Evolutionary conservation across 2,329 filamentous ascomycete species (phyloP), one percentile per base, ranked within the genome.

Genomic region (Diaporthe batatas): DNA sequence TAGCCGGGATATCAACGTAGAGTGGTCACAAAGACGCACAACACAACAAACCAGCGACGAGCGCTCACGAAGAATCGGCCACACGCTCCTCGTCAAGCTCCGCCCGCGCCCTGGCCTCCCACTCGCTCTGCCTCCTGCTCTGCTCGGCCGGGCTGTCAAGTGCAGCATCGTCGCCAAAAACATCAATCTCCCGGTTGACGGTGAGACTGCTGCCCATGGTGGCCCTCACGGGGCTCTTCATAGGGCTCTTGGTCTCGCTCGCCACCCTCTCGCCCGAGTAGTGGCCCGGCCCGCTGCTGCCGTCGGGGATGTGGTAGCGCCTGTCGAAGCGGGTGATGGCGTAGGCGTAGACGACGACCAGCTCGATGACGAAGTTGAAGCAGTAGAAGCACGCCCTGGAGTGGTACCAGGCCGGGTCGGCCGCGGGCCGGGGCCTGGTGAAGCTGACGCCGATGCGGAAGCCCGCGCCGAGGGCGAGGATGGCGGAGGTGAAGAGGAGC

Each of bases 321-420:
- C 87, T 86, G 80, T 97, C 95, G 74, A 96, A 91, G 42, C 94
- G 88, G 25, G 87, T 81, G 21, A 92, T 78, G 0, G 91, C 87
- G 81, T 93, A 96, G 11, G 91, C 83, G 69, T 86, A 88, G 6
- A 96, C 86, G 49, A 94, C 90, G 32, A 92, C 79, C 53, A 95
- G 83, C 82, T 97, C 95, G 49, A 95, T 85, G 21, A 84, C 84
- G 79, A 93, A 97, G 83, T 94, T 93, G 84, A 96, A 93, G 79
- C 91, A 83, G 83, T 96, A 97, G 84, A 94, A 97, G 77, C 89
- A 90, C 1, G 91, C 88, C 80, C 92, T 93, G 78, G 84, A 84
- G 77, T 94, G 88, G 79, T 91, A 96, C 88, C 91, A 93, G 6
- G 91, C 91, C 2, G 93, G 90, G 72, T 89, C 54, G 14, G 57